Evolutionary conservation across 2,329 filamentous ascomycete species (phyloP).

Genomic region (Fusarium miscanthi): DNA sequence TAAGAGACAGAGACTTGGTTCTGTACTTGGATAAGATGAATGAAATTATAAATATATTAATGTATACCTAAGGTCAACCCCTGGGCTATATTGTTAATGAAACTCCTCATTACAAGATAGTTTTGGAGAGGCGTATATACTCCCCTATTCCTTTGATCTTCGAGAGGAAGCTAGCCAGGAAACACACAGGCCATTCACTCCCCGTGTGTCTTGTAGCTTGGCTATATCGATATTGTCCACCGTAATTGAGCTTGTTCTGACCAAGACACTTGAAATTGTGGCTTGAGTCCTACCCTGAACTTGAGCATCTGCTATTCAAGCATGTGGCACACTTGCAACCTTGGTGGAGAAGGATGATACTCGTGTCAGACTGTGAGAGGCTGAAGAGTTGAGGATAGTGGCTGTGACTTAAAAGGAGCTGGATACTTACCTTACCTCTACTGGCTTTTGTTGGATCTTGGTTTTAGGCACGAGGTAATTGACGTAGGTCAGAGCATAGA

Average conservation of each 20-base stretch:
- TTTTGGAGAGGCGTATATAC: not conserved
- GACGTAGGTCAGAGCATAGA: slow-evolving; percentile 19
- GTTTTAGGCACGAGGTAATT: slow-evolving; percentile 12
- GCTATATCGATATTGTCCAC: slow-evolving; percentile 14
- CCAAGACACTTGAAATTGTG: slow-evolving; percentile 20
- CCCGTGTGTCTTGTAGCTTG: not conserved
- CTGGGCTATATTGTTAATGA: too few species aligned
- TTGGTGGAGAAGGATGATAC: slow-evolving; percentile 31
- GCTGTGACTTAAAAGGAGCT: slow-evolving; percentile 30
- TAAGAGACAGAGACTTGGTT: not conserved
- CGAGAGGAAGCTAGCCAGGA: not conserved
- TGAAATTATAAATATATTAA: not conserved
- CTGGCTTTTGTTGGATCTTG: not conserved
- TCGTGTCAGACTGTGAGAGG: slow-evolving; percentile 52
- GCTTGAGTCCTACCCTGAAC: slow-evolving; percentile 20
- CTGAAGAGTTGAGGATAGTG: slow-evolving; percentile 33
- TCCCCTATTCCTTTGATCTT: not conserved
- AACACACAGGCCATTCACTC: not conserved
- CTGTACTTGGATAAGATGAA: not conserved
- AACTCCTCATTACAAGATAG: not conserved
- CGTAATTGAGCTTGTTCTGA: slow-evolving; percentile 5
- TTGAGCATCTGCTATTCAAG: slow-evolving; percentile 10
- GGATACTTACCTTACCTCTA: not conserved
- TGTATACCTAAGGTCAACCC: too few species aligned
- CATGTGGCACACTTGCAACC: slow-evolving; percentile 42